Base-by-base conservation (phyloP, 768 basidiomycete species). In the Myochromella boudieri region DNA sequence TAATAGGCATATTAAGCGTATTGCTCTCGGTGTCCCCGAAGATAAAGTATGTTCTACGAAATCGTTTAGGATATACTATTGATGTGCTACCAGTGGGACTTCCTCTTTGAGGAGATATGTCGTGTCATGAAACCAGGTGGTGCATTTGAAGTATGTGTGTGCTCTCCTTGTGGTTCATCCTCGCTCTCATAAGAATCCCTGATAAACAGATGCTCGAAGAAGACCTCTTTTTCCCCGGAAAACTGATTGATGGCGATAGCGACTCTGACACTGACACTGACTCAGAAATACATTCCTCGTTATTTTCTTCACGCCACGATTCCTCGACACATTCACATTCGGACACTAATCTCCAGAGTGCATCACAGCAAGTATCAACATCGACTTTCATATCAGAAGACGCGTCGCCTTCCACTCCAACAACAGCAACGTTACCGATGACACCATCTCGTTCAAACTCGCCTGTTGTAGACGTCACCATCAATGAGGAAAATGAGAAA, bases 91-190 rank as follows among this genome's bases (percentile, higher is more conserved):
- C 43, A 84, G 83, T 90, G 86, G 87, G 84, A 85, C 54, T 44
- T 58, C 0, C 62, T 90, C 22, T 72, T 88, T 22, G 85, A 87
- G 61, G 87, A 88, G 60, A 76, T 87, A 15, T 64, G 69, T 11
- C 76, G 87, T 15, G 81, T 90, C 1, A 78, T 89, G 78, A 87
- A 83, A 61, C 77, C 84, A 9, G 85, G 85, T 28, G 85, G 72
- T n/a, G 79, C 82, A 5, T 76, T 89, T 45, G 85, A 88, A 68
- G 84, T 82, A 53, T 33, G 33, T 64, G 57, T 17, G 37, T 6
- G 31, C 15, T 36, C 42, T 27, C 24, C 26, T 42, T 46, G 15
- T 2, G 4, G 1, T 20, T 17, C 15, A 17, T 27, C 28, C 36
- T 27, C 17, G 25, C 27, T 31, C 33, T 25, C 6, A 24, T 53